A percentile compares a stretch with the other conserved stretches of the same genome.
Evolutionary conservation across 2,329 filamentous ascomycete species (phyloP).

Genomic region (Helicocarpus griseus): DNA sequence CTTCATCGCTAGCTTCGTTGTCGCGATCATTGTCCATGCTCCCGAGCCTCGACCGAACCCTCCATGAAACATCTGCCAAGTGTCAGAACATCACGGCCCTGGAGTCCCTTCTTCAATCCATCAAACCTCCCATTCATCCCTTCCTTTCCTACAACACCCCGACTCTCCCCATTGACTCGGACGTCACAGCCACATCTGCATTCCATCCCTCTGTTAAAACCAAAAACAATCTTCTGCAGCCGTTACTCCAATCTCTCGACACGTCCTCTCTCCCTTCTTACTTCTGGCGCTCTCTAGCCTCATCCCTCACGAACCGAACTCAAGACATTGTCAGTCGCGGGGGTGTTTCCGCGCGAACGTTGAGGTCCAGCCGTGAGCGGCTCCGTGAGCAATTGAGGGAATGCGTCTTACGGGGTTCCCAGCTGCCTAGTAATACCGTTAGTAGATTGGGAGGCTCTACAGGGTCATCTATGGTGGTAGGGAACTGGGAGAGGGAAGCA

Average conservation of each 20-base stretch:
- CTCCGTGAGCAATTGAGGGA: conserved; percentile 71
- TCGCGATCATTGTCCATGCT: conserved; percentile 68
- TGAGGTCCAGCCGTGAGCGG: conserved; percentile 63
- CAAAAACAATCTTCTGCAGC: conserved; percentile 54
- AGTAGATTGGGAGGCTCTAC: conserved; percentile 32
- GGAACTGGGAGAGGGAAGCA: conserved; percentile 77
- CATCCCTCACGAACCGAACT: conserved; percentile 63
- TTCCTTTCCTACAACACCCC: conserved; percentile 36
- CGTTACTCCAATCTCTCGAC: conserved; percentile 68
- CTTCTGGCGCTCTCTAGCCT: conserved; percentile 86
- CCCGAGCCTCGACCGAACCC: conserved; percentile 68
- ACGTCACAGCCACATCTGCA: conserved; percentile 10
- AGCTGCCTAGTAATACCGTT: conserved; percentile 50
- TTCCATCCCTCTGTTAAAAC: conserved; percentile 17
- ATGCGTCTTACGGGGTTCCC: conserved; percentile 70
- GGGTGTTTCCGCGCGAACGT: conserved; percentile 70
- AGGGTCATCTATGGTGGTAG: conserved; percentile 32
- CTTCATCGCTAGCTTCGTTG: conserved; percentile 66
- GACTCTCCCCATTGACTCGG: conserved; percentile 16
- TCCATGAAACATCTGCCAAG: conserved; percentile 69
- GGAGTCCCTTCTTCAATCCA: conserved; percentile 63
- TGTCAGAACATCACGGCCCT: conserved; percentile 90
- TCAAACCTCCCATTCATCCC: conserved; percentile 60
- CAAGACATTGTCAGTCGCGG: conserved; percentile 77
- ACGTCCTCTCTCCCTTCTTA: conserved; percentile 79